phyloP scores from a whole-genome alignment of 169 alveolate genomes.

The Plasmodium ovale region DNA sequence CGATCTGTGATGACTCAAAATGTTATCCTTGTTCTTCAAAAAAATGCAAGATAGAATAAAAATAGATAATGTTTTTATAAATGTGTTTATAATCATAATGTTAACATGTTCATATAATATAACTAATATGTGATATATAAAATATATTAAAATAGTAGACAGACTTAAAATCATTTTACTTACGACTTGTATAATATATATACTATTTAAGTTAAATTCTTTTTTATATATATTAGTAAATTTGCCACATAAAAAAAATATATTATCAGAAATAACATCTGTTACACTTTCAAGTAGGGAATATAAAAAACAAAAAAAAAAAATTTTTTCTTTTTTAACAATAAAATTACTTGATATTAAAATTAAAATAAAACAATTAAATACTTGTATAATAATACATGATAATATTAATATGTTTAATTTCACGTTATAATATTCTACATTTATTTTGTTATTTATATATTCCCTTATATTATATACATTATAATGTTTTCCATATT shows the following conservation, averaged over 20 bases:
- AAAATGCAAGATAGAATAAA: slow-evolving; percentile 56
- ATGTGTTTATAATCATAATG: slow-evolving; percentile 74
- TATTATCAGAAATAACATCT: slow-evolving; percentile 75
- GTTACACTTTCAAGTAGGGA: slow-evolving; percentile 73
- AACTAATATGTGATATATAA: slow-evolving; percentile 59
- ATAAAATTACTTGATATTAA: slow-evolving; percentile 60
- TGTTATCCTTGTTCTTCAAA: slow-evolving; percentile 70
- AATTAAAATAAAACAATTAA: slow-evolving; percentile 56
- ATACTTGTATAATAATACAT: slow-evolving; percentile 71
- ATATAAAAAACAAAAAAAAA: slow-evolving; percentile 75
- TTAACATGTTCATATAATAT: slow-evolving; percentile 40
- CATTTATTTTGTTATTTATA: slow-evolving; percentile 60
- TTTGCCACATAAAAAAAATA: slow-evolving; percentile 76
- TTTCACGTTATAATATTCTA: slow-evolving; percentile 64
- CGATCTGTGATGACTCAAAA: slow-evolving; percentile 36
- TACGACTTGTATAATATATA: slow-evolving; percentile 65
- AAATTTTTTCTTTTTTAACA: slow-evolving; percentile 45
- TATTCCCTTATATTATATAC: slow-evolving; percentile 14
- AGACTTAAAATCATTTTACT: slow-evolving; percentile 72
- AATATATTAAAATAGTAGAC: slow-evolving; percentile 66
- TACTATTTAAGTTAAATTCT: slow-evolving; percentile 51
- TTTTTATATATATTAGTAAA: slow-evolving; percentile 69
- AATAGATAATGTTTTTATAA: slow-evolving; percentile 64
- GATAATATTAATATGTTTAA: slow-evolving; percentile 72
- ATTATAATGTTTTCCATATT: slow-evolving; percentile 17